Base-by-base conservation (phyloP, 768 basidiomycete genomes). In the Pulveroboletus sp. region DNA sequence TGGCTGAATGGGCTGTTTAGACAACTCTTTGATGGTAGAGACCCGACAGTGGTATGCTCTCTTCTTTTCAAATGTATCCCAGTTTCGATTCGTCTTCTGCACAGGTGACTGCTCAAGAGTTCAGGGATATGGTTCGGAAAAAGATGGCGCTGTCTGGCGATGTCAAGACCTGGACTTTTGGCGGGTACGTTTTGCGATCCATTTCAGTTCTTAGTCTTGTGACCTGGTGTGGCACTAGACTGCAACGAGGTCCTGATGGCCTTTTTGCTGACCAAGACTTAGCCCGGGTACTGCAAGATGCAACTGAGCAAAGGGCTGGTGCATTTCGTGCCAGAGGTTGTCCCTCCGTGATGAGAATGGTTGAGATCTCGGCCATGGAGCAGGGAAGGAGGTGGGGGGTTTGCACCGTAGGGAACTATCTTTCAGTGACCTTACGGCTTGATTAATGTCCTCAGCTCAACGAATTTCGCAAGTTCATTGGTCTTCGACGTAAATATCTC, bases 381-480 rank as follows among this genome's bases (percentile, higher is more conserved):
- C 82, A 85, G 61, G 76, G 78, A 28, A 72, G 88, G 52, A 70
- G 60, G 17, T 89, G 86, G 86, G 83, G 82, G 17, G 72, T 73
- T n/a, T 89, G 86, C 62, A 85, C 83, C 14, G 86, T 81, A 57
- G 55, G 81, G 63, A 46, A 46, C 26, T 8, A 5, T 32, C 28
- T 8, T 15, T 36, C 9, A n/a, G 45, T 28, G 46, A 44, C 43
- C 8, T 21, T 38, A 7, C 9, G n/a, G 3, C 43, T 43, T 43
- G 2, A 32, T 48, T 39, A 30, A 39, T 40, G 42, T 21, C 8
- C 41, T 0, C 55, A 80, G 79, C 66, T 86, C 64, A 86, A 86
- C 59, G 85, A 87, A 59, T 87, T 88, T 65, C 74, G 85, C 46
- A 73, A 77, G 50, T 89, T 86, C 68, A 69, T 90, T 39, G 82